These are phyloP conservation scores for Xylaria castorea DNA, from an alignment of 495 filamentous ascomycete genomes.

Conservation along the genomic window DNA sequence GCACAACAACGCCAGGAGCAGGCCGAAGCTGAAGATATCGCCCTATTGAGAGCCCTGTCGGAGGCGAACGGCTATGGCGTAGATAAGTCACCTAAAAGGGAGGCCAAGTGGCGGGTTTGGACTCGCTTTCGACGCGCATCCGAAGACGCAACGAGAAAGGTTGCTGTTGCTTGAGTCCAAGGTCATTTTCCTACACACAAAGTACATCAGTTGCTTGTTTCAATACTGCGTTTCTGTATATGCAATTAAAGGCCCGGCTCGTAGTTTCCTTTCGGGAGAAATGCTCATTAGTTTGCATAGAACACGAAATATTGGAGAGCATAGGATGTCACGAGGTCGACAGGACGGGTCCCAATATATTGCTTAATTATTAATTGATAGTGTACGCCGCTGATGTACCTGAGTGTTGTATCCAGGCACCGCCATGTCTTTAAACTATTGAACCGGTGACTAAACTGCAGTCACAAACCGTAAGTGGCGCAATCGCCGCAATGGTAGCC, in stretches of 20 bases:
- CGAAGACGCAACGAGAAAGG: conserved; percentile 8
- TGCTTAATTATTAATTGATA: neutral
- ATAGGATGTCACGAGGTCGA: neutral
- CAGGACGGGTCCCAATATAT: neutral
- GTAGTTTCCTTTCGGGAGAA: neutral
- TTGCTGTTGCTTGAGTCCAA: neutral
- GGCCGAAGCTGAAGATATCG: conserved; percentile 23
- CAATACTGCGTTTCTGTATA: neutral
- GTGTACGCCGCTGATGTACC: neutral
- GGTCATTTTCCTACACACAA: neutral
- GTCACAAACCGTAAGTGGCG: neutral
- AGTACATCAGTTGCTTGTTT: neutral
- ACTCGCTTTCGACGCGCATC: conserved; percentile 30
- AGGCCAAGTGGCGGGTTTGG: conserved; percentile 33
- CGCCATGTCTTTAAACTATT: neutral
- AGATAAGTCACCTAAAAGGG: conserved; percentile 21
- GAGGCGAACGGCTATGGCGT: conserved; percentile 8
- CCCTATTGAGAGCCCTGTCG: conserved; percentile 8
- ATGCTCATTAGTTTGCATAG: neutral
- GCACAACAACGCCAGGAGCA: conserved; percentile 36
- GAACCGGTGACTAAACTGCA: neutral
- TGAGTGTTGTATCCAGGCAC: neutral
- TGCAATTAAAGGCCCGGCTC: neutral
- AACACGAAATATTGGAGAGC: neutral
- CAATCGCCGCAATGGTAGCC: neutral